phyloP scores from a whole-genome alignment of 495 filamentous ascomycete species.

The Xylaria sp. region DNA sequence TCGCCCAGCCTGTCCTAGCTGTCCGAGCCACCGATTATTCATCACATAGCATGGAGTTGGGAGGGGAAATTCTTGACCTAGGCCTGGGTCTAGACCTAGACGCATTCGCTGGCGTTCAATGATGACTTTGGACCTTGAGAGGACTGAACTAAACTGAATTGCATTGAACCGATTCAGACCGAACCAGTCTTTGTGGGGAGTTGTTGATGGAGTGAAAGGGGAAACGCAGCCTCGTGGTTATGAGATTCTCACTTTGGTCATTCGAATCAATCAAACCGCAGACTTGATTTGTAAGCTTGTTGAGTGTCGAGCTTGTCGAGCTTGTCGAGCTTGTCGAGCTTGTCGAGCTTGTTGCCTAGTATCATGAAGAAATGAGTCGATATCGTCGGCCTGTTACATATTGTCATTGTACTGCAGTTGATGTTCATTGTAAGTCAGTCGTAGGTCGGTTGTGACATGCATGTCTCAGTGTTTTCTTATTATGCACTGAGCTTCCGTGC shows the following conservation, averaged over 20 bases:
- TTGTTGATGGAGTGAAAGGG: not conserved
- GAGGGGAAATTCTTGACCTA: not conserved
- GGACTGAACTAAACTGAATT: not conserved
- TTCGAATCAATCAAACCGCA: not conserved
- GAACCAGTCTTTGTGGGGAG: not conserved
- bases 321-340: not conserved
- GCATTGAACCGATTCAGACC: not conserved
- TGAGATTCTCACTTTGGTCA: not conserved
- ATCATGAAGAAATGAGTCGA: not conserved
- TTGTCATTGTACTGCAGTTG: not conserved
- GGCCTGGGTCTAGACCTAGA: conserved; percentile 8
- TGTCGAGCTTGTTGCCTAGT: not conserved
- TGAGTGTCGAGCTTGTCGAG: not conserved
- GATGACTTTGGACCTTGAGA: not conserved
- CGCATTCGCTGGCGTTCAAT: conserved; percentile 24
- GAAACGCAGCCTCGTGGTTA: not conserved
- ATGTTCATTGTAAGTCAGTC: not conserved
- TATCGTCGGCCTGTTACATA: not conserved
- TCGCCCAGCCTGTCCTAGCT: not conserved
- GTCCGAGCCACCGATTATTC: not conserved
- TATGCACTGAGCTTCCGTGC: not conserved
- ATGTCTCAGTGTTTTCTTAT: not conserved
- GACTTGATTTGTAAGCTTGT: not conserved
- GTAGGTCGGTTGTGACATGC: not conserved
- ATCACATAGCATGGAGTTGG: conserved; percentile 28